Conservation (phyloP, 1,284 basidiomycete genomes). For the Trametes versicolor region DNA sequence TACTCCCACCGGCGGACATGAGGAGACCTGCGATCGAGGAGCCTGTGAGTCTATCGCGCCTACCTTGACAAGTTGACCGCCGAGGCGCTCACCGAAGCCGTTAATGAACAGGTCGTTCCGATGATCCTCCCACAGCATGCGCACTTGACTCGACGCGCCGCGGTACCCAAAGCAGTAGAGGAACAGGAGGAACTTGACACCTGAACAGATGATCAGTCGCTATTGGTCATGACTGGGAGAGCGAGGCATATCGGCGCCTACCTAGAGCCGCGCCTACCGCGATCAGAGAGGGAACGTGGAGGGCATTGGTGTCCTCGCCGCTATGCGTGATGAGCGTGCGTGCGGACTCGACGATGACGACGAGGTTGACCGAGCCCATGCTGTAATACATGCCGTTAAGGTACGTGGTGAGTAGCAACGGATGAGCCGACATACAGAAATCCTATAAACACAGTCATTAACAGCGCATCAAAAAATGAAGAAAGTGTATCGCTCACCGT, state of each 20-base stretch:
- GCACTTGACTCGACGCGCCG: slow-evolving; percentile 87
- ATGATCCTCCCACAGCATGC: slow-evolving; percentile 96
- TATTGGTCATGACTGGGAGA: not conserved
- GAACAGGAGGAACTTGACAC: slow-evolving; percentile 88
- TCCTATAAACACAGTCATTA: slow-evolving; percentile 53
- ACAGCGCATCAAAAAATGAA: slow-evolving; percentile 12
- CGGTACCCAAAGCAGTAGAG: slow-evolving; percentile 87
- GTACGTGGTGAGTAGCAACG: not conserved
- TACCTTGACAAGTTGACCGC: not conserved
- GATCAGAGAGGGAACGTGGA: slow-evolving; percentile 86
- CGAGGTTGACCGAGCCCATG: slow-evolving; percentile 87
- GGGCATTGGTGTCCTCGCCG: slow-evolving; percentile 64
- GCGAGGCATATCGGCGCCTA: slow-evolving; percentile 41
- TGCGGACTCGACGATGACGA: slow-evolving; percentile 88
- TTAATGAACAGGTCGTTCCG: slow-evolving; percentile 91
- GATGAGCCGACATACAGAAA: slow-evolving; percentile 62
- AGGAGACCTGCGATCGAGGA: slow-evolving; percentile 71
- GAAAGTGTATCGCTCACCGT: slow-evolving; percentile 60
- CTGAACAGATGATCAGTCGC: slow-evolving; percentile 49
- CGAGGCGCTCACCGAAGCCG: slow-evolving; percentile 63
- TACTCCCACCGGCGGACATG: slow-evolving; percentile 92
- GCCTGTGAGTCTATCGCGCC: slow-evolving; percentile 21
- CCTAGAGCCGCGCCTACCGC: slow-evolving; percentile 87
- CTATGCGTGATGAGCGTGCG: slow-evolving; percentile 71
- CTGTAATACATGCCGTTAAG: slow-evolving; percentile 48